Conservation (phyloP, 2,329 filamentous ascomycete species). For the Pseudogymnoascus sp. region DNA sequence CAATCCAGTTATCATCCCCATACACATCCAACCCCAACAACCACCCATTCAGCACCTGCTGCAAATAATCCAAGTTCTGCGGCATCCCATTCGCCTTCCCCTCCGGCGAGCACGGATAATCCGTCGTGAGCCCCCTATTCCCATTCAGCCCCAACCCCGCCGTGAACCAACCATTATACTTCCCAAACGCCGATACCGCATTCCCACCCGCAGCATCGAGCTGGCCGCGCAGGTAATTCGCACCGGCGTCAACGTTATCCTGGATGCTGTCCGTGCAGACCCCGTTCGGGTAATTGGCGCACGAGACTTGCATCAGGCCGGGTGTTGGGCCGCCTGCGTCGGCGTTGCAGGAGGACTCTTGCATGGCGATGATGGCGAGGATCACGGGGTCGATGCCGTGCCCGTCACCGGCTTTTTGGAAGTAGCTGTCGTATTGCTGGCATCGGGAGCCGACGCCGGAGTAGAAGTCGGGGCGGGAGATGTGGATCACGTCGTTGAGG, state of each 20-base stretch:
- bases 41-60: conserved; percentile 33
- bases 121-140: conserved; percentile 26
- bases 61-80: conserved; percentile 33
- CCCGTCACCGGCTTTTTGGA: conserved; percentile 27
- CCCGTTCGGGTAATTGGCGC: conserved; percentile 31
- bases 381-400: conserved; percentile 31
- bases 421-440: conserved; percentile 30
- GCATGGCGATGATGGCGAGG: conserved; percentile 32
- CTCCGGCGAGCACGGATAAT: conserved; percentile 26
- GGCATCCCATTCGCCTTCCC: conserved; percentile 27
- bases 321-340: conserved; percentile 30
- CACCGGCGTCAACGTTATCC: conserved; percentile 32
- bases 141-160: conserved; percentile 26
- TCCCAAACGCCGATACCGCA: conserved; percentile 29
- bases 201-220: conserved; percentile 26
- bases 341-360: conserved; percentile 32
- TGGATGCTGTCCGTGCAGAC: conserved; percentile 29
- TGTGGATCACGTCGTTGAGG: conserved; percentile 26
- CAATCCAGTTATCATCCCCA: conserved; percentile 3
- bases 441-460: conserved; percentile 22
- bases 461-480: conserved; percentile 26
- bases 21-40: conserved; percentile 28
- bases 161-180: conserved; percentile 34
- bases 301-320: conserved; percentile 32
- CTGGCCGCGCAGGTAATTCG: conserved; percentile 25